phyloP scores from a whole-genome alignment of 208 protist species.

The Acanthamoeba rhysodes region DNA sequence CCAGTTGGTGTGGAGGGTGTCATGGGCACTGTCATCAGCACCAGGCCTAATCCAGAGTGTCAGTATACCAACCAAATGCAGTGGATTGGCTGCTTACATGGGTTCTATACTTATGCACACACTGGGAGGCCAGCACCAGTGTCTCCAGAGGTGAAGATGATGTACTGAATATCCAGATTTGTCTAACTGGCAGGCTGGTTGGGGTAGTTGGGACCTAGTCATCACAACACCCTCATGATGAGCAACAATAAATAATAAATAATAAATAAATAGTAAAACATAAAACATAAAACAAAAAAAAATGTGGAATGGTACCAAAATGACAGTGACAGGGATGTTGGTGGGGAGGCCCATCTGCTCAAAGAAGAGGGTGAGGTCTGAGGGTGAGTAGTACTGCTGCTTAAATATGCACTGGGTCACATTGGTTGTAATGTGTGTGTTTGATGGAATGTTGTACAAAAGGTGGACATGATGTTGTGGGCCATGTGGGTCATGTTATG shows the following conservation, averaged over 20 bases:
- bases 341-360: slow-evolving; percentile 54
- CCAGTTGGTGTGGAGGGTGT: slow-evolving; percentile 59
- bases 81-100: background rate
- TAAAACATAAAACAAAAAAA: background rate
- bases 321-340: slow-evolving; percentile 18
- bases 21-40: background rate
- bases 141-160: slow-evolving; percentile 81
- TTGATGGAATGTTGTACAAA: slow-evolving; percentile 55
- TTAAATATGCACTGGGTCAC: slow-evolving; percentile 62
- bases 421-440: slow-evolving; percentile 46
- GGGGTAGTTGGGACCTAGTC: slow-evolving; percentile 62
- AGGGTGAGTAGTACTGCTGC: slow-evolving; percentile 78
- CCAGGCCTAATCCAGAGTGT: background rate
- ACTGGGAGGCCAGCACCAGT: slow-evolving; percentile 49
- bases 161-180: slow-evolving; percentile 82
- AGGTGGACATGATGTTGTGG: no score
- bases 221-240: background rate
- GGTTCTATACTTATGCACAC: background rate
- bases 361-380: slow-evolving; percentile 80
- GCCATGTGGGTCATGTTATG: no score
- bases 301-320: background rate
- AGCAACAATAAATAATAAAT: background rate
- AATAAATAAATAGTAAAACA: background rate
- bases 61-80: background rate
- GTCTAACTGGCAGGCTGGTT: slow-evolving; percentile 74